Evolutionary conservation across 2,329 filamentous ascomycete genomes (phyloP).

Genomic region (Aspergillus pseudoterreus): DNA sequence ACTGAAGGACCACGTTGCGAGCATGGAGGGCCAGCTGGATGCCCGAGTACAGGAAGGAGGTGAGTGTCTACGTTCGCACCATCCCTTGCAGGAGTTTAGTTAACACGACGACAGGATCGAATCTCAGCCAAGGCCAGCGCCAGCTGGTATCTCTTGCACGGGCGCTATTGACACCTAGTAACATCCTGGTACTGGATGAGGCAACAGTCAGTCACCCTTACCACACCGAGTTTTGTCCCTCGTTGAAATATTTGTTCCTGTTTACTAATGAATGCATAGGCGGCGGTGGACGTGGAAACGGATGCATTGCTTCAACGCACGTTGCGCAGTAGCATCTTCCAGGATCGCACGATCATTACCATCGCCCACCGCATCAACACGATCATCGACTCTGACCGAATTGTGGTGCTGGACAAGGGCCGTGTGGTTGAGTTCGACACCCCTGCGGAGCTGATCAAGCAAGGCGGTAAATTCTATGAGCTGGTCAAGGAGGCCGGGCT

Average conservation of each 20-base stretch:
- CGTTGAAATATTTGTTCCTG: constrained; percentile 1
- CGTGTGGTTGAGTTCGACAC: constrained; percentile 90
- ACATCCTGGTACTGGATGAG: constrained; percentile 95
- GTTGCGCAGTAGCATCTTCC: constrained; percentile 65
- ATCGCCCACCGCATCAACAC: constrained; percentile 98
- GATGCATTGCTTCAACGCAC: constrained; percentile 63
- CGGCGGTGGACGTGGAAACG: constrained; percentile 67
- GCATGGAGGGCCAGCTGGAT: constrained; percentile 86
- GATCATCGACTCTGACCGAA: constrained; percentile 82
- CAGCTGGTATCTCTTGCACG: constrained; percentile 92
- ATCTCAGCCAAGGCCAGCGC: constrained; percentile 90
- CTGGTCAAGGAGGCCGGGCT: constrained; percentile 89
- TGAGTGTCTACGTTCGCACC: constrained; percentile 44
- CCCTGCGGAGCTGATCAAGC: constrained; percentile 70
- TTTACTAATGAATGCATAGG: constrained; percentile 33
- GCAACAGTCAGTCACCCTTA: constrained; percentile 63
- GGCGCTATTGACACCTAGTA: constrained; percentile 89
- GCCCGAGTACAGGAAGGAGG: constrained; percentile 90
- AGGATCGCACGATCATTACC: constrained; percentile 93
- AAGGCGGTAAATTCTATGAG: constrained; percentile 78
- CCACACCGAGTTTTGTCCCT: constrained; percentile 9
- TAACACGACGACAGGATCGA: constrained; percentile 64
- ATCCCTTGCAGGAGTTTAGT: constrained; percentile 10
- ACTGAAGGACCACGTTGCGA: constrained; percentile 81
- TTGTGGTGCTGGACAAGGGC: constrained; percentile 89